phyloP scores from a whole-genome alignment of 495 filamentous ascomycete genomes.

The Penicillium cinerascens region DNA sequence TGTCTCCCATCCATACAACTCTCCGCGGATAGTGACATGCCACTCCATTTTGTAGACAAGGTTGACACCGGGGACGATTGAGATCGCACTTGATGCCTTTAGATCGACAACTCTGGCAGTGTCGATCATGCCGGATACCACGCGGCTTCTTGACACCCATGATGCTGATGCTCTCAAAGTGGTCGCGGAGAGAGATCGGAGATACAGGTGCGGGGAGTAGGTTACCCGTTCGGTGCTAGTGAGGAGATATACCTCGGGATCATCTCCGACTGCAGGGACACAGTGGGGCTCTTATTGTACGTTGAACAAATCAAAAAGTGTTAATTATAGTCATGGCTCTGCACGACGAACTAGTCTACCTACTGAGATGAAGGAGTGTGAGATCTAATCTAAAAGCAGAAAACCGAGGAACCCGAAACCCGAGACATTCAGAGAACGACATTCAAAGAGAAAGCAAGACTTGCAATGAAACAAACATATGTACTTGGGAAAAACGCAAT shows the following conservation, averaged over 20 bases:
- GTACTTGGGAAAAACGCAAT: not conserved
- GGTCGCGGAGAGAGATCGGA: not conserved
- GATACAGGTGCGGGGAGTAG: conserved; percentile 19
- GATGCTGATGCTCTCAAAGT: not conserved
- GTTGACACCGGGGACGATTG: conserved; percentile 30
- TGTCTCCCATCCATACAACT: conserved; percentile 31
- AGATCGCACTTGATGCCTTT: conserved; percentile 33
- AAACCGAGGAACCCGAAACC: not conserved
- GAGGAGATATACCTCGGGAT: not conserved
- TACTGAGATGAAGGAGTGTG: not conserved
- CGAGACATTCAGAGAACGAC: not conserved
- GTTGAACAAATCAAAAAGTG: not conserved
- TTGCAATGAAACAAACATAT: not conserved
- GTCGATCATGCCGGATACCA: conserved; percentile 33
- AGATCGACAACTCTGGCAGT: conserved; percentile 28
- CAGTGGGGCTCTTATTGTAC: not conserved
- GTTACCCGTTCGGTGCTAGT: conserved; percentile 9
- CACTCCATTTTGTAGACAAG: conserved; percentile 20
- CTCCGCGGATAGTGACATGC: conserved; percentile 30
- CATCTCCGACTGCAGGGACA: not conserved
- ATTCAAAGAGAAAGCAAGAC: not conserved
- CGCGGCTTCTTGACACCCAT: conserved; percentile 30
- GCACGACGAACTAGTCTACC: not conserved
- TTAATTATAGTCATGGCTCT: not conserved
- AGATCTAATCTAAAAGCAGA: not conserved